Conservation (phyloP, 352 stramenopile species). For the Globisporangium perplexum region DNA sequence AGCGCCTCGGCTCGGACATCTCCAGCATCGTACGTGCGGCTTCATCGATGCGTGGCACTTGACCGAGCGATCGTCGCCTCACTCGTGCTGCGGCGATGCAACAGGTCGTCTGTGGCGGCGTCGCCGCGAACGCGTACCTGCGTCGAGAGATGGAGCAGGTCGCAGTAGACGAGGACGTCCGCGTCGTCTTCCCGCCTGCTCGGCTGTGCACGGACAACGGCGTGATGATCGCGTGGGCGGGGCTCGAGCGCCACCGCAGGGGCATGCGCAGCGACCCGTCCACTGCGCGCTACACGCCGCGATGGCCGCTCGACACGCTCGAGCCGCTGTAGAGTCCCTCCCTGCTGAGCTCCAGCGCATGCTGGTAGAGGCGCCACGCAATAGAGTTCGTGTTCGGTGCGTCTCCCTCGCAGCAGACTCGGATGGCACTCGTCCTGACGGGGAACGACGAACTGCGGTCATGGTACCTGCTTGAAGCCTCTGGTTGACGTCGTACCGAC, state of each 20-base stretch:
- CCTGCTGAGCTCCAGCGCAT: not conserved
- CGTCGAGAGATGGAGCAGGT: constrained; percentile 74
- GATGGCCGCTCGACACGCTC: constrained; percentile 70
- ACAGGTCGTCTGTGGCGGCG: constrained; percentile 94
- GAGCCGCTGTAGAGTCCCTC: constrained; percentile 25
- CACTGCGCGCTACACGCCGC: constrained; percentile 56
- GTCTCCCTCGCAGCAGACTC: no score
- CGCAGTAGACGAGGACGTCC: constrained; percentile 39
- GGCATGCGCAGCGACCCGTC: constrained; percentile 54
- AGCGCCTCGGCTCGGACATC: constrained; percentile 36
- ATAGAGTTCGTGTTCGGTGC: no score
- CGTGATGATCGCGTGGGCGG: constrained; percentile 95
- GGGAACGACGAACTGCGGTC: no score
- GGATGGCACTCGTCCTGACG: no score
- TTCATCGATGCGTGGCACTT: not conserved
- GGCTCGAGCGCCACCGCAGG: constrained; percentile 53
- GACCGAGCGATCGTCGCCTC: not conserved
- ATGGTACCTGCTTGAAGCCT: no score
- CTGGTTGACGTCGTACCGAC: no score
- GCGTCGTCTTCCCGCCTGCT: constrained; percentile 45
- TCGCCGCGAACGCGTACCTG: constrained; percentile 96
- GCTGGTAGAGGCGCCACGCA: not conserved
- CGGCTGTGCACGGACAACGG: constrained; percentile 98
- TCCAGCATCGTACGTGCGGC: constrained; percentile 69
- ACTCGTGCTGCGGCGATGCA: not conserved